These are phyloP conservation scores for Coemansia sp. DNA, from an alignment of 192 early-diverging fungal species.

Conservation along the genomic window DNA sequence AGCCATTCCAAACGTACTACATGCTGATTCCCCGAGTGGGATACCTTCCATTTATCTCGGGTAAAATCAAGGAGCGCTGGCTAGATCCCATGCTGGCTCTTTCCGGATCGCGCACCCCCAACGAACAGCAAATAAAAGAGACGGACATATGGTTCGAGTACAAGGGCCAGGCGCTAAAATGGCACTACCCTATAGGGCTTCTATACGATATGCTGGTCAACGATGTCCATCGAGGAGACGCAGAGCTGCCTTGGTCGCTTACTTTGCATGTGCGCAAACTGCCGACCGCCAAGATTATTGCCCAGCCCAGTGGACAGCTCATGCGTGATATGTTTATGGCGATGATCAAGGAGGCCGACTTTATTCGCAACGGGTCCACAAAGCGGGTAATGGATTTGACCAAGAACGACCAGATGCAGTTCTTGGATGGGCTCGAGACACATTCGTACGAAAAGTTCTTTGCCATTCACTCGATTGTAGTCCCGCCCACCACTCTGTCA, in stretches of 20 bases:
- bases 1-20: constrained; percentile 51
- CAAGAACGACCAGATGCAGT: constrained; percentile 73
- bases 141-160: constrained; percentile 72
- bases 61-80: constrained; percentile 39
- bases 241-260: constrained; percentile 70
- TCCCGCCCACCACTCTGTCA: not conserved
- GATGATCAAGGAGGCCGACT: constrained; percentile 86
- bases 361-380: constrained; percentile 73
- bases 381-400: constrained; percentile 85
- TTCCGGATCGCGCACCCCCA: constrained; percentile 5
- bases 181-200: constrained; percentile 88
- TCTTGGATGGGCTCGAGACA: constrained; percentile 68
- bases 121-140: constrained; percentile 14
- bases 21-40: constrained; percentile 37
- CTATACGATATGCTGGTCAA: constrained; percentile 65
- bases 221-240: constrained; percentile 7
- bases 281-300: constrained; percentile 65
- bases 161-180: constrained; percentile 69
- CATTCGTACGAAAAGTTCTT: constrained; percentile 47
- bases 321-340: constrained; percentile 83
- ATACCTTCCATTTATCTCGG: constrained; percentile 35
- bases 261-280: constrained; percentile 74
- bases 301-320: constrained; percentile 53
- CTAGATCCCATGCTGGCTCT: constrained; percentile 43
- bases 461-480: constrained; percentile 39